Percentiles rank a stretch among this genome's conserved stretches.
These are phyloP conservation scores for Vigna nakashimae DNA, from an alignment of 306 rosid genomes.

Conservation along the genomic window DNA sequence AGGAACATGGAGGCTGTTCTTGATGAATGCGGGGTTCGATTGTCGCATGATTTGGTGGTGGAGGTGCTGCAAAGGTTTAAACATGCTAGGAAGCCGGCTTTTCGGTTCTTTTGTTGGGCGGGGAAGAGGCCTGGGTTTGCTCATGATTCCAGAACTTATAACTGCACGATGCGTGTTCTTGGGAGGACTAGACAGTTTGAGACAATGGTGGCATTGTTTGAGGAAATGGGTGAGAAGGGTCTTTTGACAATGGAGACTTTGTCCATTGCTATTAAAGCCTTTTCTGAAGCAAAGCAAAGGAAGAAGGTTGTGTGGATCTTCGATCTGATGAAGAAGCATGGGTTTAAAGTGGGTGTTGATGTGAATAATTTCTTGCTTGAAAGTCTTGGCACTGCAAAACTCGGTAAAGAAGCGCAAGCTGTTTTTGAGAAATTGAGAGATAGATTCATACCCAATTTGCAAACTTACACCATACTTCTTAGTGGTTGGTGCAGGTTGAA, in stretches of 20 bases:
- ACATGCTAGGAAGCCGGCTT: conserved; percentile 89
- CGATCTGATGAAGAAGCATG: conserved; percentile 84
- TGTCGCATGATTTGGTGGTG: conserved; percentile 81
- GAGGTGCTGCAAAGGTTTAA: conserved; percentile 78
- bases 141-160: conserved; percentile 73
- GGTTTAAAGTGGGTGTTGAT: conserved; percentile 66
- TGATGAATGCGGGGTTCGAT: conserved; percentile 65
- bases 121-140: conserved; percentile 67
- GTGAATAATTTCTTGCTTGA: conserved; percentile 81
- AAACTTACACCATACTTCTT: conserved; percentile 80
- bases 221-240: conserved; percentile 87
- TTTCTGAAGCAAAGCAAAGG: conserved; percentile 84
- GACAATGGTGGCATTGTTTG: conserved; percentile 86
- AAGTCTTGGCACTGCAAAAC: conserved; percentile 76
- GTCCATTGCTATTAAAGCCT: conserved; percentile 71
- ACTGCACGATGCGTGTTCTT: conserved; percentile 71
- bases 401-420: conserved; percentile 81
- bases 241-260: conserved; percentile 84
- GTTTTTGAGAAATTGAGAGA: conserved; percentile 73
- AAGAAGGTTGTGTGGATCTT: conserved; percentile 83
- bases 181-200: conserved; percentile 93
- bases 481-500: conserved; percentile 80
- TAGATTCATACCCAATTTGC: conserved; percentile 64
- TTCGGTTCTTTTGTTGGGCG: conserved; percentile 92
- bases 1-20: conserved; percentile 93